Evolutionary conservation across 176 grass and related monocot genomes (phyloP), one percentile per base, ranked within the genome.

Genomic region (Triticum turgidum): DNA sequence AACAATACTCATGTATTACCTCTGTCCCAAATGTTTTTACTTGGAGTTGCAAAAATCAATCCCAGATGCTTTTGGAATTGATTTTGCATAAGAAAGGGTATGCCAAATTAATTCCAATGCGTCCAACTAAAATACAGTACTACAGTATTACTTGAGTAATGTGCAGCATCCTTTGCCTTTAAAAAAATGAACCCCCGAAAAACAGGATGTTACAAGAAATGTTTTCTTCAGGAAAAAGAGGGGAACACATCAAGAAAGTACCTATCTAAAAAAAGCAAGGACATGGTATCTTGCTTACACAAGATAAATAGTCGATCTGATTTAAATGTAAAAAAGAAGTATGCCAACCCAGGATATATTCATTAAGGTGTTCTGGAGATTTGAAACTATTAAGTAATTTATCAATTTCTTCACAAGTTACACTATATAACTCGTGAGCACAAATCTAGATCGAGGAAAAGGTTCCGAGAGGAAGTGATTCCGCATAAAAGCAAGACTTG

Each of bases 401-500:
- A 12, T 80, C 10, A 77, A 70, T 68, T 61, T 73, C 20, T 41
- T 67, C 25, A 61, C 9, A 66, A 61, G 56, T 68, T 56, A 12
- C 54, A 74, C 14, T 11, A 35, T 34, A 81, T 34, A 81, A 11
- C 37, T 14, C 38, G 49, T 69, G 66, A 89, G 32, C 54, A 82
- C 30, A 77, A 54, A 41, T 83, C 30, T 71, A 71, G 30, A 58
- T 39, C 30, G 5, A 24, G 21, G 21, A 84, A 64, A 38, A 85
- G 68, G 37, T 62, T 51, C 47, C 47, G 1, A 13, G 8, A 22
- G 21, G 21, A 85, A 65, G 39, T 80, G 61, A 29, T 51, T 84
- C 54, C 80, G 33, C 42, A 63, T 78, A 78, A 81, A 89, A 62
- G 65, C 34, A 10, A 90, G 11, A 45, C 7, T 41, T 69, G 33